phyloP scores from a whole-genome alignment of 2,329 filamentous ascomycete genomes.

The Colletotrichum noveboracense region DNA sequence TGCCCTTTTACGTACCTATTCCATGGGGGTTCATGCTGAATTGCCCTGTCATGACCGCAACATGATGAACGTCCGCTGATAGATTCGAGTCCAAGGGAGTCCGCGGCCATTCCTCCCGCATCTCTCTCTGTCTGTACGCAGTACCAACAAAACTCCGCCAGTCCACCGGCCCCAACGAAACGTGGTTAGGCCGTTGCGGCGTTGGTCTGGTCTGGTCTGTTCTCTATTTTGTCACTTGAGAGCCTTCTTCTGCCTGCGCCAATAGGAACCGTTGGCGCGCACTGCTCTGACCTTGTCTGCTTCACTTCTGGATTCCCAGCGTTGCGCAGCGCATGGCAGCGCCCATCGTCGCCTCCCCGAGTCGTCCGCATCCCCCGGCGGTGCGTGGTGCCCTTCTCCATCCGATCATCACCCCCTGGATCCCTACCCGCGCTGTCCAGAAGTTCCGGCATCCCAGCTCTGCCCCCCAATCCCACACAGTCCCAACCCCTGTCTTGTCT shows the following conservation, averaged over 20 bases:
- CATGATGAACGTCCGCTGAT: background rate
- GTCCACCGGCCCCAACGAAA: background rate
- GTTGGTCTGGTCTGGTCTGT: background rate
- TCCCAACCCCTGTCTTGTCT: background rate
- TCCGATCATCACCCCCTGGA: background rate
- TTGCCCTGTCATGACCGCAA: background rate
- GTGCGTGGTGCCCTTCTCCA: background rate
- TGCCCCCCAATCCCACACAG: background rate
- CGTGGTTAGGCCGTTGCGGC: conserved; percentile 14
- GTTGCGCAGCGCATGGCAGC: background rate
- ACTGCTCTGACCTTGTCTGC: conserved; percentile 9
- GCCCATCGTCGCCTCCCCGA: background rate
- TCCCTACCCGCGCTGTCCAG: background rate
- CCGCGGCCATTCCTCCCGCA: background rate
- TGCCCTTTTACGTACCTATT: background rate
- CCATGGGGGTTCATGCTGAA: background rate
- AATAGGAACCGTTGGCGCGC: conserved; percentile 11
- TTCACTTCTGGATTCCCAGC: background rate
- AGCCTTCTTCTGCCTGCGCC: background rate
- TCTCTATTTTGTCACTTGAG: background rate
- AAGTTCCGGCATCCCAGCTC: background rate
- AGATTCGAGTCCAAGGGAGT: background rate
- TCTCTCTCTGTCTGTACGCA: background rate
- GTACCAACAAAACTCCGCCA: background rate
- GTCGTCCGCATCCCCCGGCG: background rate